Evolutionary conservation across 2,329 filamentous ascomycete genomes (phyloP), one percentile per base, ranked within the genome.

Genomic region (Sphaerostilbella broomeana): DNA sequence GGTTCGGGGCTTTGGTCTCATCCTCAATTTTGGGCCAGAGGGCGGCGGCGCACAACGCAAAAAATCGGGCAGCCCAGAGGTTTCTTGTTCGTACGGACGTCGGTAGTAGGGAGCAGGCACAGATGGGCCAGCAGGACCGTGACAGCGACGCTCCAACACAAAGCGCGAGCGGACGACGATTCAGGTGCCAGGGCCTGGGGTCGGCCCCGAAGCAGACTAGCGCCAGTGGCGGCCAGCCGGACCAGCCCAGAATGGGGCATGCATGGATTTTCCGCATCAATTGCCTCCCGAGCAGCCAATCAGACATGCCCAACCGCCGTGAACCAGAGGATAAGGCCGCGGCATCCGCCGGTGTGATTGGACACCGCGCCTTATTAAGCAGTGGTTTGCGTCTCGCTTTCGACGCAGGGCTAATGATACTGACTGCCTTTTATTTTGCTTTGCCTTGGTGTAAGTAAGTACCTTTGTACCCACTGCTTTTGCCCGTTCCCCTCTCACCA

Each of bases 11-110:
- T 52, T 58, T 62, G 56, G 60, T 61, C 55, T 62, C 56, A 62
- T 63, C 59, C 58, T 59, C 56, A 58, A 54, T 62, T 54, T 59
- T 58, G 57, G 59, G 57, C 58, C 57, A 54, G 53, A 54, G 57
- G 59, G 59, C 59, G 57, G 59, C 59, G 57, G 59, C 59, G 56
- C 60, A 62, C 57, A 58, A 52, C 50, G 38, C 31, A 58, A 51
- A 55, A 56, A 57, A 36, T 35, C 32, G 31, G 42, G 42, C 33
- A 42, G 39, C 39, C 39, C 39, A 41, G 32, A 41, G 38, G 31
- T 40, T 41, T 44, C 38, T 44, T 44, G 28, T 41, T 43, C 31
- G 38, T 4, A 25, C 8, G 22, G 8, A 25, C 38, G 35, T 41
- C 38, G 39, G 30, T 42, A 42, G 44, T 38, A 39, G 37, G 41